phyloP scores from a whole-genome alignment of 306 rosid genomes.

The Dalbergia cochinchinensis region DNA sequence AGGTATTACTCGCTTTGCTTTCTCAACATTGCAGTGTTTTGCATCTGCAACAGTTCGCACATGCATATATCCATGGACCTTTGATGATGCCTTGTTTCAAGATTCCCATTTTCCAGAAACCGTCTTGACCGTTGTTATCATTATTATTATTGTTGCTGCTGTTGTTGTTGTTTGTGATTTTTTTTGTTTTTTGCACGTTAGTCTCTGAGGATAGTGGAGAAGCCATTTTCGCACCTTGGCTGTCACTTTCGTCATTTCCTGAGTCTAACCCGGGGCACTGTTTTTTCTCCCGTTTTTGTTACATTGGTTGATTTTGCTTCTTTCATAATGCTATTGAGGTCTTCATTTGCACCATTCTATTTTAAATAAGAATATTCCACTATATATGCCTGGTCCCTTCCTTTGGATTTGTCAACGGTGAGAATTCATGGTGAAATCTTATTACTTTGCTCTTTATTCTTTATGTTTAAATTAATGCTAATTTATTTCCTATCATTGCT shows the following conservation, averaged over 20 bases:
- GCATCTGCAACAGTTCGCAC: background rate
- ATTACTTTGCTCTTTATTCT: conserved; percentile 30
- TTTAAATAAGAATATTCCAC: conserved; percentile 57
- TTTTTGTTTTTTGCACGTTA: background rate
- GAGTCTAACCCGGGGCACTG: conserved; percentile 21
- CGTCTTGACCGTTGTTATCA: background rate
- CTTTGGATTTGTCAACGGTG: conserved; percentile 46
- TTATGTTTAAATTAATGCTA: conserved; percentile 8
- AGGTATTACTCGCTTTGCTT: conserved; percentile 31
- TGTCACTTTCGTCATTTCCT: conserved; percentile 49
- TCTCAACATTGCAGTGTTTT: background rate
- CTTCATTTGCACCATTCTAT: conserved; percentile 8
- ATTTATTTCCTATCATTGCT: conserved; percentile 6
- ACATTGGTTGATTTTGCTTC: conserved; percentile 4
- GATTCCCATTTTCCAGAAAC: conserved; percentile 19
- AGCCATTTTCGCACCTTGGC: conserved; percentile 46
- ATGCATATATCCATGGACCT: conserved; percentile 25
- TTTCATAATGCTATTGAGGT: background rate
- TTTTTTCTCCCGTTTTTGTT: background rate
- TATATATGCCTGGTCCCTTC: conserved; percentile 46
- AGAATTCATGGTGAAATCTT: conserved; percentile 43
- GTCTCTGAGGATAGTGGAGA: conserved; percentile 26
- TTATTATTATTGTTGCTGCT: background rate
- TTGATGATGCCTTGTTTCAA: background rate
- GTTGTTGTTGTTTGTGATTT: background rate